Conservation (phyloP, 805 yeast genomes). For the Candida coquimbonensis region DNA sequence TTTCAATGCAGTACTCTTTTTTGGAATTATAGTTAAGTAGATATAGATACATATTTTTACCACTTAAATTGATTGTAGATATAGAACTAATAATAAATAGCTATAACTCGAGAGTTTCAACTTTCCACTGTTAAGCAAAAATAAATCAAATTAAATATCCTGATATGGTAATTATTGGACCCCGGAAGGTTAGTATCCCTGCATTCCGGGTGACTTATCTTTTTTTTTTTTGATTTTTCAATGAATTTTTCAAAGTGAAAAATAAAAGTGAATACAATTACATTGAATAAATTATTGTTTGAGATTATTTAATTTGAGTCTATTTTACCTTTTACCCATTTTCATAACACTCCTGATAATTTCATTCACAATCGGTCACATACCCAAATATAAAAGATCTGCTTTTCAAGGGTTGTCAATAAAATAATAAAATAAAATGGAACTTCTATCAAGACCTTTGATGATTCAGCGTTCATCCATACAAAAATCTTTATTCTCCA, state of each 20-base stretch:
- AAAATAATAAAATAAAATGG: not conserved
- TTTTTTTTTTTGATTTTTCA: not conserved
- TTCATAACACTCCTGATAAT: not conserved
- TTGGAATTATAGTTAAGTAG: not conserved
- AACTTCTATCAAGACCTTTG: slow-evolving; percentile 4
- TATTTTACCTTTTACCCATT: not conserved
- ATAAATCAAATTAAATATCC: not conserved
- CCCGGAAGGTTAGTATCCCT: not conserved
- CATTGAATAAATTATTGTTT: not conserved
- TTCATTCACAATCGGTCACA: not conserved
- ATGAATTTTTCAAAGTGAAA: slow-evolving; percentile 2
- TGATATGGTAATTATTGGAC: not conserved
- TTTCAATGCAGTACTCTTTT: not conserved
- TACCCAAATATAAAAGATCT: not conserved
- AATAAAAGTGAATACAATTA: slow-evolving; percentile 1
- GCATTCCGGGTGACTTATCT: slow-evolving; percentile 3
- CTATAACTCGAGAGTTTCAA: too few species aligned
- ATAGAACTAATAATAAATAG: too few species aligned
- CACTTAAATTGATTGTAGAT: too few species aligned
- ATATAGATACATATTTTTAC: too few species aligned
- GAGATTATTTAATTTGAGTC: not conserved
- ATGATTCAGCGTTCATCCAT: slow-evolving; percentile 3
- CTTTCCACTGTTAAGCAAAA: too few species aligned
- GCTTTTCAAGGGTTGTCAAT: not conserved
- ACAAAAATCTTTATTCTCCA: slow-evolving; percentile 6